A percentile compares a stretch with the other conserved stretches of the same genome.
These are phyloP conservation scores for Carex scoparia DNA, from an alignment of 176 grass and related monocot genomes.

Conservation along the genomic window DNA sequence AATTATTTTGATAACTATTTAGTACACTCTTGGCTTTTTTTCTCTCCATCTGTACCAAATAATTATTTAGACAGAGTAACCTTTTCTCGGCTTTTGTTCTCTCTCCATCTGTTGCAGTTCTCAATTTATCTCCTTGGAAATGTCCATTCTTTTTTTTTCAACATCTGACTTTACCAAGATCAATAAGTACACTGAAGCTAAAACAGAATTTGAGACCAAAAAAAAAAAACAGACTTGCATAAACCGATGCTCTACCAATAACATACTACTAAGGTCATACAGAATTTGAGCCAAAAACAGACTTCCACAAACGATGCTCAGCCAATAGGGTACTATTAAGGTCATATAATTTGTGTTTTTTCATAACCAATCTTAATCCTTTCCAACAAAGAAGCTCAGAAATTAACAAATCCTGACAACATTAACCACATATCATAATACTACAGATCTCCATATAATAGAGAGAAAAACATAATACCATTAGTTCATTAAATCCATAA, in stretches of 20 bases:
- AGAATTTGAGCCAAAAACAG: background rate
- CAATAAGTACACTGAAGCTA: no score
- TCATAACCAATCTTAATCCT: background rate
- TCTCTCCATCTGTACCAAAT: no score
- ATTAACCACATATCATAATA: background rate
- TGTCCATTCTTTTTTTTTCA: no score
- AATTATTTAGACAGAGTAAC: no score
- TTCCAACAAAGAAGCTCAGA: constrained; percentile 1
- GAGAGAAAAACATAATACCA: background rate
- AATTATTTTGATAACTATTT: no score
- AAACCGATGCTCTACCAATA: background rate
- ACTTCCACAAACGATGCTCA: background rate
- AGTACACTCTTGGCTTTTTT: no score
- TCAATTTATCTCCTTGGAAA: no score
- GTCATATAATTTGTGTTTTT: background rate
- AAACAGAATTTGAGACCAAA: background rate
- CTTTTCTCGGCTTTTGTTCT: no score
- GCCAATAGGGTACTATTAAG: background rate
- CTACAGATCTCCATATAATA: background rate
- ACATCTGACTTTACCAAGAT: no score
- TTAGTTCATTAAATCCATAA: background rate
- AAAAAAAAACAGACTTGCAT: no score
- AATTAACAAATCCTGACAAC: background rate
- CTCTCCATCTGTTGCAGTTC: no score
- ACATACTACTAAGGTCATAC: no score